Evolutionary conservation across 192 early-diverging fungal genomes (phyloP), one percentile per base, ranked within the genome.

Genomic region (Bifiguratus adelaidae): DNA sequence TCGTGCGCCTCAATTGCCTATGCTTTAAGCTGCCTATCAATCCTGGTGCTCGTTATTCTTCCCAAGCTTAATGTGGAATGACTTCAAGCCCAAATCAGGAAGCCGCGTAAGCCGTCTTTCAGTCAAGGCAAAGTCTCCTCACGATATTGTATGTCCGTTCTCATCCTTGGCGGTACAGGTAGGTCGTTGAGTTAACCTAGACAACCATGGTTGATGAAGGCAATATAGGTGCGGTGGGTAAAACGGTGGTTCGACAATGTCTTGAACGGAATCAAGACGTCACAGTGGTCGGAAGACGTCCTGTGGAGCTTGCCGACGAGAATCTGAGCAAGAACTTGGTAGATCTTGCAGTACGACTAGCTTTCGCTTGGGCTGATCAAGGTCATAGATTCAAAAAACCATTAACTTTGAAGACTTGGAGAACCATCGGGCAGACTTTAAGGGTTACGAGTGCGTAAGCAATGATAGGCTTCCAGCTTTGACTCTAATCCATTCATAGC

Each of bases 331-430:
- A 80, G 20, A 62, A 63, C 40, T 38, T 79, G 41, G 62, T 65
- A 54, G 30, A n/a, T 1, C 7, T 6, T 21, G 1, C 25, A 5
- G 15, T 21, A 12, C 28, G 36, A 30, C 20, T 37, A 8, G 7
- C 0, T 8, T 47, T 11, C 9, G 21, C 8, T 27, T 6, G 1
- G 0, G 38, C 16, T 21, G 23, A 11, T 22, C 9, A 36, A 30
- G 6, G 21, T 8, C 9, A 24, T 28, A 60, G 57, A 72, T 80
- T 25, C 81, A 88, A 57, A 72, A 81, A 47, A 63, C 70, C 2
- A 70, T 85, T 16, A 78, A 88, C 62, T 86, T 84, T 58, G 87
- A 92, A 16, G 78, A 88, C 33, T 51, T 78, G 8, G 71, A 76
- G 9, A 43, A 52, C 7, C 24, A 41, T 44, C 50, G 57, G 1